Conservation (phyloP, 2,329 filamentous ascomycete species). For the Pyrenochaeta sp. region DNA sequence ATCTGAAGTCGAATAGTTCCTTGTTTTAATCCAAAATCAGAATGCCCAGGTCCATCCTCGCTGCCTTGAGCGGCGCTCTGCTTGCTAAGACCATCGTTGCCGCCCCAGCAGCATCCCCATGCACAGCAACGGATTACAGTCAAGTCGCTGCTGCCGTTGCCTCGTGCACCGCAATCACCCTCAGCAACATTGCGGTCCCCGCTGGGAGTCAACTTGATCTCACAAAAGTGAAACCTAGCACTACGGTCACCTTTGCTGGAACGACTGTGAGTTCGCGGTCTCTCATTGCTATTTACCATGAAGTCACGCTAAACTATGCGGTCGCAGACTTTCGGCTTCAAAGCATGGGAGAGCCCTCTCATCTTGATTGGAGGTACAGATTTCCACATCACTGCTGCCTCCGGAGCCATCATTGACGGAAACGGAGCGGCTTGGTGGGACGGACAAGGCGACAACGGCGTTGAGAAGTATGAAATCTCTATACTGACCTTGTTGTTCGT, state of each 20-base stretch:
- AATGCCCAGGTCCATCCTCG: no score
- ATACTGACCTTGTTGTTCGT: neutral
- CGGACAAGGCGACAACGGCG: conserved; percentile 55
- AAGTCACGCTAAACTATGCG: no score
- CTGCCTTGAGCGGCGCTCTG: no score
- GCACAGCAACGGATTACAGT: conserved; percentile 29
- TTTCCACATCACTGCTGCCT: conserved; percentile 53
- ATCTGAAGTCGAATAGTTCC: no score
- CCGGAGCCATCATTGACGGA: conserved; percentile 30
- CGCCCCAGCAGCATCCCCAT: no score
- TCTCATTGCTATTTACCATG: conserved; percentile 50
- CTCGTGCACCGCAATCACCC: conserved; percentile 52
- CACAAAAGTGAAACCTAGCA: conserved; percentile 49
- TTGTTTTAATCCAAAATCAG: no score
- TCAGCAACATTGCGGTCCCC: conserved; percentile 49
- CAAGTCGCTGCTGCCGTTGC: conserved; percentile 42
- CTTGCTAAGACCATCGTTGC: no score
- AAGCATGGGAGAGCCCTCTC: no score
- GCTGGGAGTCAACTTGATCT: conserved; percentile 51
- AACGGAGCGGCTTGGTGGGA: conserved; percentile 34
- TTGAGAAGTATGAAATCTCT: conserved; percentile 30
- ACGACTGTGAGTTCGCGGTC: conserved; percentile 33
- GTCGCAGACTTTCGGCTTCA: no score
- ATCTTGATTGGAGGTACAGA: conserved; percentile 45
- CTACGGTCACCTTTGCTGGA: conserved; percentile 50